Conservation (phyloP, 1,284 basidiomycete species). For the Puccinia horiana region DNA sequence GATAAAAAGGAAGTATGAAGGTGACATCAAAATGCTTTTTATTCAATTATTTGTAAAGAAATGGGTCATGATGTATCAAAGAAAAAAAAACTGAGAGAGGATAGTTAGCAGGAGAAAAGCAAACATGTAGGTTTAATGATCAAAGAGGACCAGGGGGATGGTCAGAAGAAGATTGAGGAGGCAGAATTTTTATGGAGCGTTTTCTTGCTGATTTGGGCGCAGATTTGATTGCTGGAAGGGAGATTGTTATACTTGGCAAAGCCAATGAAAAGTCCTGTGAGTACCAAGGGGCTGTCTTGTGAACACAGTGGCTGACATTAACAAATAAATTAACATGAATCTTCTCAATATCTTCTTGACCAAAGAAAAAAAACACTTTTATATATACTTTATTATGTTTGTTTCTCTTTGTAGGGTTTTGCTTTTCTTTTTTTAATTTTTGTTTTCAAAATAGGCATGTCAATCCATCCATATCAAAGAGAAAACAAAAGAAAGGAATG, state of each 20-base stretch:
- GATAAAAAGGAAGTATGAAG: no score
- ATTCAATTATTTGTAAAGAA: no score
- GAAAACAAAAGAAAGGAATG: not conserved
- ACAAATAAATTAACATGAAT: constrained; percentile 19
- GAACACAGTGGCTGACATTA: constrained; percentile 87
- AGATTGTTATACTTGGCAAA: constrained; percentile 90
- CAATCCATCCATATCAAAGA: not conserved
- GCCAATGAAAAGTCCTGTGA: constrained; percentile 77
- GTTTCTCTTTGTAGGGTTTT: not conserved
- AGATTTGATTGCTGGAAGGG: constrained; percentile 22
- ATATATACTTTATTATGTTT: not conserved
- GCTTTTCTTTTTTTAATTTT: not conserved
- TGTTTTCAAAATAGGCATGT: not conserved
- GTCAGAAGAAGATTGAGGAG: no score
- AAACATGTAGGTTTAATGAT: no score
- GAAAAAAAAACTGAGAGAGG: no score
- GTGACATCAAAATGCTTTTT: no score
- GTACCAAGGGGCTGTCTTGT: constrained; percentile 81
- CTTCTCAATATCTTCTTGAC: not conserved
- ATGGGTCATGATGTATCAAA: no score
- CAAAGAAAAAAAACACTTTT: no score
- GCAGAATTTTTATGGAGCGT: not conserved
- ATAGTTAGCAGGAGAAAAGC: no score
- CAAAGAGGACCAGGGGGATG: no score
- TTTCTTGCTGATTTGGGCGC: constrained; percentile 22